Base-by-base conservation (phyloP, 495 filamentous ascomycete genomes). In the Elaphomyces granulatus region DNA sequence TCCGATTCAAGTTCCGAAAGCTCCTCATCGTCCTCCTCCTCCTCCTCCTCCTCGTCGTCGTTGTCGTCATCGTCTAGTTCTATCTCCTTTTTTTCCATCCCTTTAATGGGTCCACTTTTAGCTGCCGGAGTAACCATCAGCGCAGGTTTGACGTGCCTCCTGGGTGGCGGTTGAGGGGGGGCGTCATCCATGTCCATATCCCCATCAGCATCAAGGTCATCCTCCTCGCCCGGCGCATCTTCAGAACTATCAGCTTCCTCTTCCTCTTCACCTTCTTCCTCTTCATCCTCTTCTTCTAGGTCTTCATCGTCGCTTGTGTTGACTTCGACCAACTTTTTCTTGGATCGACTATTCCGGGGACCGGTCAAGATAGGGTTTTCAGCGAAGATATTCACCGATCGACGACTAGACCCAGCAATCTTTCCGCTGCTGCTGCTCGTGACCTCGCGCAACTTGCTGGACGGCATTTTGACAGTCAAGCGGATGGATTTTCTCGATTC, bases 391-490 rank as follows among this genome's bases (percentile, higher is more conserved):
- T 68, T 66, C 44, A 64, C 52, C 20, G 59, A 56, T 38, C 63
- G 61, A 40, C 56, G 57, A 26, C 35, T 50, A 12, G 54, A 37
- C 10, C 46, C 45, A 36, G 42, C 44, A 19, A 38, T 43, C 19
- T 48, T 42, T n/a, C 53, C 51, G 47, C 51, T 53, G 47, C 53
- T 42, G 38, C 58, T 61, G 33, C 66, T 68, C 17, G 78, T 87
- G 10, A 76, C 81, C 55, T 92, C 78, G 23, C 82, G 79, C 38
- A 90, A 68, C 65, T 83, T 90, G 62, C 69, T 81, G 20, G 83
- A 74, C 4, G 83, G 77, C 51, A 88, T 78, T 64, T 86, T 94
- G 48, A 94, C 77, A 20, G 80, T 92, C 35, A 94, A 64, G 54
- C 75, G 74, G 39, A 88, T 72, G 43, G 81, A 78, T 56, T 71